phyloP scores from a whole-genome alignment of 495 filamentous ascomycete genomes.

The Penicillium subrubescens region DNA sequence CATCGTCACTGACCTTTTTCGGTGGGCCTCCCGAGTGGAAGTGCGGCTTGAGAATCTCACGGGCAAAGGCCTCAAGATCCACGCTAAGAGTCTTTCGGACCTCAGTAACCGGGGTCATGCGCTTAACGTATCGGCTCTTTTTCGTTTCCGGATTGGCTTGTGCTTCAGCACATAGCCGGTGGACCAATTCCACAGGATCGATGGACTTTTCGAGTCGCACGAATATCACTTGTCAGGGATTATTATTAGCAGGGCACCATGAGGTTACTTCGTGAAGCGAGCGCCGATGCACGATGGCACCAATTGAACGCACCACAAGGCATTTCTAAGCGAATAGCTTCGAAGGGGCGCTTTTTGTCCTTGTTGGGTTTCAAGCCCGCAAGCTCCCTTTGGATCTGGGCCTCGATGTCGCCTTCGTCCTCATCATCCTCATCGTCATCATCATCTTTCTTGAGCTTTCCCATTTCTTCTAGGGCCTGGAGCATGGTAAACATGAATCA shows the following conservation, averaged over 20 bases:
- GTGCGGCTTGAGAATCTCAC: slow-evolving; percentile 66
- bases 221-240: slow-evolving; percentile 40
- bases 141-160: slow-evolving; percentile 52
- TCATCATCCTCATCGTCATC: slow-evolving; percentile 34
- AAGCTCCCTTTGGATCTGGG: slow-evolving; percentile 78
- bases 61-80: slow-evolving; percentile 72
- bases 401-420: slow-evolving; percentile 75
- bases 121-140: slow-evolving; percentile 73
- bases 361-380: slow-evolving; percentile 59
- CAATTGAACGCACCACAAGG: slow-evolving; percentile 64
- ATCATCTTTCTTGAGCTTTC: background rate
- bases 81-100: slow-evolving; percentile 79
- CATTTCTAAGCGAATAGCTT: slow-evolving; percentile 68
- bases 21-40: slow-evolving; percentile 63
- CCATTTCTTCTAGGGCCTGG: slow-evolving; percentile 29
- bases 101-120: slow-evolving; percentile 77
- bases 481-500: slow-evolving; percentile 1
- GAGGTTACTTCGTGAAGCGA: slow-evolving; percentile 50
- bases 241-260: slow-evolving; percentile 17
- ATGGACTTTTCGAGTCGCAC: slow-evolving; percentile 60
- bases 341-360: slow-evolving; percentile 54
- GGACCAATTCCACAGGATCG: slow-evolving; percentile 79
- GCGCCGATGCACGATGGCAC: background rate
- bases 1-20: slow-evolving; percentile 47
- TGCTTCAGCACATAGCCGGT: slow-evolving; percentile 70